Evolutionary conservation across 2,329 filamentous ascomycete species (phyloP).

Genomic region (Gliomastix tumulicola): DNA sequence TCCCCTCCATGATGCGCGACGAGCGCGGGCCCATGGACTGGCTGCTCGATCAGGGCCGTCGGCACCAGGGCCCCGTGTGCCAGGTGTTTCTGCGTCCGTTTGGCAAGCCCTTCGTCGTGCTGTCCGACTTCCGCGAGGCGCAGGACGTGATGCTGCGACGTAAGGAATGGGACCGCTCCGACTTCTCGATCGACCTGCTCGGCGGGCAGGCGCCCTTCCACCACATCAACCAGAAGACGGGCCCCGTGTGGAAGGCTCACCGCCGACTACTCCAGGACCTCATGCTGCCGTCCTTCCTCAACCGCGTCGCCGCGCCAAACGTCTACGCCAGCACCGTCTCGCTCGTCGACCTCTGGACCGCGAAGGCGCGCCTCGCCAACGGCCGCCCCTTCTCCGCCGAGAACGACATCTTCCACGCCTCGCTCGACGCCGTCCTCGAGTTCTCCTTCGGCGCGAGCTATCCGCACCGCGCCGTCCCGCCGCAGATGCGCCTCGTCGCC

Average conservation of each 20-base stretch:
- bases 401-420: conserved; percentile 21
- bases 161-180: conserved; percentile 35
- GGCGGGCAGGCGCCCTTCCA: conserved; percentile 21
- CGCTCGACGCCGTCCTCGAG: conserved; percentile 21
- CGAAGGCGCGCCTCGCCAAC: conserved; percentile 20
- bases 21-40: conserved; percentile 6
- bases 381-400: conserved; percentile 16
- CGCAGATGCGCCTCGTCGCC: conserved; percentile 8
- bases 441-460: conserved; percentile 21
- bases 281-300: conserved; percentile 27
- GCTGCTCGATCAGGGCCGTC: conserved; percentile 19
- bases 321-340: conserved; percentile 21
- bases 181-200: conserved; percentile 22
- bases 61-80: conserved; percentile 29
- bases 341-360: conserved; percentile 24
- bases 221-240: conserved; percentile 23
- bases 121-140: conserved; percentile 30
- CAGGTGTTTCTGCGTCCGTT: conserved; percentile 41
- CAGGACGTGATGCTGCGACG: conserved; percentile 37
- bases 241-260: conserved; percentile 20
- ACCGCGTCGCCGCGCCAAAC: conserved; percentile 20
- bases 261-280: conserved; percentile 27
- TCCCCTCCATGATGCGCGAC: conserved; percentile 14
- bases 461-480: conserved; percentile 12
- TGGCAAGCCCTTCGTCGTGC: conserved; percentile 30